A percentile compares a stretch with the other conserved stretches of the same genome.
phyloP scores from a whole-genome alignment of 768 basidiomycete genomes.

The Cystobasidium ongulense region DNA sequence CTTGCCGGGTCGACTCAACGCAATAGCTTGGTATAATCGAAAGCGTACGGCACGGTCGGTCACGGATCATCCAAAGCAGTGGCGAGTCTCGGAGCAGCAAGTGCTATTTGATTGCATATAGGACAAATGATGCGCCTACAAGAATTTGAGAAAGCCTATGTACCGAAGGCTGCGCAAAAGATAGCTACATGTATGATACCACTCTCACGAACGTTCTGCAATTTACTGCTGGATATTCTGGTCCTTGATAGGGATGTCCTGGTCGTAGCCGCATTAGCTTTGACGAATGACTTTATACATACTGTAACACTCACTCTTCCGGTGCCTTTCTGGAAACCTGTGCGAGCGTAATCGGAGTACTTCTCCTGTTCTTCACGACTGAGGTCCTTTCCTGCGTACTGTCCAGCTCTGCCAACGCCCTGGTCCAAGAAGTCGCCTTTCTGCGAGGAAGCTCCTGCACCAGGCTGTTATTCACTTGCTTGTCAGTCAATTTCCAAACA shows the following conservation, averaged over 20 bases:
- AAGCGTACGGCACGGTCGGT: no score
- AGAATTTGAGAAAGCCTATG: no score
- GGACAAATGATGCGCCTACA: no score
- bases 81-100: no score
- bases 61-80: no score
- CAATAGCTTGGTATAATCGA: not conserved
- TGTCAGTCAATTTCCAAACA: not conserved
- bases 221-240: not conserved
- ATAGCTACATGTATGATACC: not conserved
- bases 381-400: not conserved
- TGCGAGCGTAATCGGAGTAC: constrained; percentile 13
- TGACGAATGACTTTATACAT: not conserved
- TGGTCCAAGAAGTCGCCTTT: constrained; percentile 10
- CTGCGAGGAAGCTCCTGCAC: not conserved
- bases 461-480: not conserved
- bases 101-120: no score
- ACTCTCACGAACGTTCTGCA: not conserved
- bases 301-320: not conserved
- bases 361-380: constrained; percentile 4
- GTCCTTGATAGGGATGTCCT: constrained; percentile 16
- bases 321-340: not conserved
- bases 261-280: not conserved
- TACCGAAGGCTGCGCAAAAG: not conserved
- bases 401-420: not conserved
- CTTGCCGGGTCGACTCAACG: not conserved